phyloP scores from a whole-genome alignment of 2,329 filamentous ascomycete species.

The Metarhizium anisopliae region DNA sequence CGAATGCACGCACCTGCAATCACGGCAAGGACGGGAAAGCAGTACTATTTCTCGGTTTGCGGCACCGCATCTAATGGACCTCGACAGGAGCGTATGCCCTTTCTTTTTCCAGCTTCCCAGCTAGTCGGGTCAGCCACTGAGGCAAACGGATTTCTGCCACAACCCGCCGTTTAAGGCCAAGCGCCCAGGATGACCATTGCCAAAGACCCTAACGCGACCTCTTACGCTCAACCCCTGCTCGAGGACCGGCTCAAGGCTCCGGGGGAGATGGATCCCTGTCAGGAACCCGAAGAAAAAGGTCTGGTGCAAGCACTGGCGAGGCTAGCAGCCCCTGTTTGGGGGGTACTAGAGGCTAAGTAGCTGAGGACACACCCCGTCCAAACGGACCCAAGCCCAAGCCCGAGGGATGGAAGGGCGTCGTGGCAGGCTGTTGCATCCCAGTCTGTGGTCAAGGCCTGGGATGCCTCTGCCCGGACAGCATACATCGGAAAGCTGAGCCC shows the following conservation, averaged over 20 bases:
- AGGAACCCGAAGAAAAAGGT: conserved; percentile 6
- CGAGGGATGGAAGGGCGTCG: background rate
- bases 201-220: conserved; percentile 2
- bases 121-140: background rate
- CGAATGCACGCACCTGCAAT: too few species aligned
- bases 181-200: background rate
- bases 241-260: conserved; percentile 6
- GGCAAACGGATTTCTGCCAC: background rate
- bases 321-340: conserved; percentile 3
- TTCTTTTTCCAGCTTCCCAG: background rate
- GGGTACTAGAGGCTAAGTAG: background rate
- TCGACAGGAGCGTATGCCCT: background rate
- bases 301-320: background rate
- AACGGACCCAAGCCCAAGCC: background rate
- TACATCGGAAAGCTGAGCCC: background rate
- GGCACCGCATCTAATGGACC: background rate
- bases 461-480: too few species aligned
- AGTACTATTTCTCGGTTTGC: too few species aligned
- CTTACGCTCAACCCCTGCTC: conserved; percentile 4
- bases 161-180: background rate
- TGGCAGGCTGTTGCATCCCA: background rate
- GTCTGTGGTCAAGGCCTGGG: background rate
- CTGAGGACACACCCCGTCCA: conserved; percentile 1
- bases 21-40: too few species aligned
- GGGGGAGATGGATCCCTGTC: conserved; percentile 7